Percentiles rank a stretch among this genome's conserved stretches.
phyloP scores from a whole-genome alignment of 495 filamentous ascomycete species.

The Penicillium lividum region DNA sequence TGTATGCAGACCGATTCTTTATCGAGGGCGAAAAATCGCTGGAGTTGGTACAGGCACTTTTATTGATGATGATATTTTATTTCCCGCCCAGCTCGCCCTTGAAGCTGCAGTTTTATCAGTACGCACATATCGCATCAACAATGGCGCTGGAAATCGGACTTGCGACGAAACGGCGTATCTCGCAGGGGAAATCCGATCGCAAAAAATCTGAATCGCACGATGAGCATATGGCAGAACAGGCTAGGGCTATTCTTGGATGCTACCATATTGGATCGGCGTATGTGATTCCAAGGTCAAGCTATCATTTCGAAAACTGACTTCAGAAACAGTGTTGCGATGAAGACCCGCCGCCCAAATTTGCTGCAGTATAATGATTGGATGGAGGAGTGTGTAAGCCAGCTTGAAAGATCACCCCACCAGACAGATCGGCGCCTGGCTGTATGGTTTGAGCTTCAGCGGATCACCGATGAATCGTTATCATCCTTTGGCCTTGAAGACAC shows the following conservation, averaged over 20 bases:
- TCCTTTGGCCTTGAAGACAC: conserved; percentile 55
- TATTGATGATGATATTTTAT: conserved; percentile 52
- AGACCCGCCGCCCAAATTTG: conserved; percentile 51
- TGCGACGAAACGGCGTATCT: conserved; percentile 34
- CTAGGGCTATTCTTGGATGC: conserved; percentile 47
- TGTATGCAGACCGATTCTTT: conserved; percentile 50
- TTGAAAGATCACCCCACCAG: conserved; percentile 39
- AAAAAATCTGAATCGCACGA: conserved; percentile 27
- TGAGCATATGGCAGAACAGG: conserved; percentile 41
- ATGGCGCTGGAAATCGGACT: conserved; percentile 58
- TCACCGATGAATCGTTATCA: conserved; percentile 49
- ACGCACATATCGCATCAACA: conserved; percentile 54
- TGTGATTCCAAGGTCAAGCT: conserved; percentile 13
- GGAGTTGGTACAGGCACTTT: conserved; percentile 52
- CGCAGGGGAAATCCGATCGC: conserved; percentile 25
- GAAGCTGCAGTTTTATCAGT: conserved; percentile 55
- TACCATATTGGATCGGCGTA: conserved; percentile 50
- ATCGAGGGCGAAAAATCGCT: conserved; percentile 54
- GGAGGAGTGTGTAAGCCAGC: conserved; percentile 43
- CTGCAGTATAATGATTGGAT: conserved; percentile 53
- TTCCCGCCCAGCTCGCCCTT: conserved; percentile 48
- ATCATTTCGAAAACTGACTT: conserved; percentile 9
- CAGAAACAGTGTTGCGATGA: conserved; percentile 47
- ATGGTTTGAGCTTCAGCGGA: conserved; percentile 49
- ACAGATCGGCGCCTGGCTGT: conserved; percentile 44